Percentiles rank a stretch among this genome's conserved stretches.
phyloP scores from a whole-genome alignment of 306 rosid species.

The Cucumis cinereus region DNA sequence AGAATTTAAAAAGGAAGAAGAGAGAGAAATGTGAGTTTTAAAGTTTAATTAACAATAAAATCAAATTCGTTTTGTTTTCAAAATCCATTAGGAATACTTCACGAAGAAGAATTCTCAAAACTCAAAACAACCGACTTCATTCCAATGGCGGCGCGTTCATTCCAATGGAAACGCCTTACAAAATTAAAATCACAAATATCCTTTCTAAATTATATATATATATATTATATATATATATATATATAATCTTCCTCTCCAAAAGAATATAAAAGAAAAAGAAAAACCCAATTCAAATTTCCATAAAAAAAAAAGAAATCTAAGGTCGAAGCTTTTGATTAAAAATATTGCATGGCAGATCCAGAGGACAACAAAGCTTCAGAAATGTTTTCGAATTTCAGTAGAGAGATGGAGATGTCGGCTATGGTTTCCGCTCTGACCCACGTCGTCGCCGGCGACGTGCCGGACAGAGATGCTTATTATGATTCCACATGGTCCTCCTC shows the following conservation, averaged over 20 bases:
- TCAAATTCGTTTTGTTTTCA: neutral
- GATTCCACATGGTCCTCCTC: neutral
- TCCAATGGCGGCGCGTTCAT: neutral
- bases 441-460: conserved; percentile 22
- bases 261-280: neutral
- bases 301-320: neutral
- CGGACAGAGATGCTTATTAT: neutral
- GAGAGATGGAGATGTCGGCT: conserved; percentile 29
- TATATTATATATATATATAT: neutral
- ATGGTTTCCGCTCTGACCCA: conserved; percentile 33
- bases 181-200: neutral
- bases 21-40: neutral
- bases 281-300: neutral
- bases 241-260: neutral
- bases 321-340: neutral
- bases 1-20: neutral
- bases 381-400: conserved; percentile 7
- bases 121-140: neutral
- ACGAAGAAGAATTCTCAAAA: neutral
- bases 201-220: neutral
- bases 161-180: neutral
- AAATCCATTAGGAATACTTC: neutral
- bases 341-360: neutral
- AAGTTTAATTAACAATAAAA: neutral
- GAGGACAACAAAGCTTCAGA: neutral